These are phyloP conservation scores for Sphaerulina vaccinii DNA, from an alignment of 2,329 filamentous ascomycete species.

Conservation along the genomic window DNA sequence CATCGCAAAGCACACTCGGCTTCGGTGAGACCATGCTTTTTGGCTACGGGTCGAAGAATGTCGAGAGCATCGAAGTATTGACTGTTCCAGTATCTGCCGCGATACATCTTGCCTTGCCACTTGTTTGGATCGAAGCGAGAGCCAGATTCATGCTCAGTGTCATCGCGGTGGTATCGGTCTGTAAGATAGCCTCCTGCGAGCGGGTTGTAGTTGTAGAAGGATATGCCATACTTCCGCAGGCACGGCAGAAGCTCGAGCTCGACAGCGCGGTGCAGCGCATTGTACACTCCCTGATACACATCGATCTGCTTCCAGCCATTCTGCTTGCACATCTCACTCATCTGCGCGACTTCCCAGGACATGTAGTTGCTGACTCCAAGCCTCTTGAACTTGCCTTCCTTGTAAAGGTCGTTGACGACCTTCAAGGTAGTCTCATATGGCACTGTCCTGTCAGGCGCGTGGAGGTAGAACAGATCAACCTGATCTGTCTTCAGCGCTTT, in stretches of 20 bases:
- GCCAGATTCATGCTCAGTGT: conserved; percentile 39
- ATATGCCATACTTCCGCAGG: conserved; percentile 45
- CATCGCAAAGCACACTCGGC: conserved; percentile 49
- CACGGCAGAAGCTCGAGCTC: conserved; percentile 46
- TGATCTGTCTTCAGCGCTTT: conserved; percentile 67
- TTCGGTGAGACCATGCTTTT: conserved; percentile 44
- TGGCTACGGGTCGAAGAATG: conserved; percentile 38
- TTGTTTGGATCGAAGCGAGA: conserved; percentile 43
- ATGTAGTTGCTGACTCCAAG: conserved; percentile 50
- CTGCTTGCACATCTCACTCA: conserved; percentile 46
- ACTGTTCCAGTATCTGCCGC: conserved; percentile 44
- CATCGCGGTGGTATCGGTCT: conserved; percentile 40
- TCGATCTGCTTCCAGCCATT: conserved; percentile 45
- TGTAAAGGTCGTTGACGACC: conserved; percentile 47
- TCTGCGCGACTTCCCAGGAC: conserved; percentile 50
- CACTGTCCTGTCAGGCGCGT: conserved; percentile 28
- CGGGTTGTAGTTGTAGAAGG: conserved; percentile 45
- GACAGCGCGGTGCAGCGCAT: conserved; percentile 40
- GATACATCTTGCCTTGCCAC: conserved; percentile 41
- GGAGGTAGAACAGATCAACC: conserved; percentile 74
- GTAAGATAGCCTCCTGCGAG: conserved; percentile 51
- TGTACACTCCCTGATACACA: conserved; percentile 51
- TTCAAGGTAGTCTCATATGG: conserved; percentile 48
- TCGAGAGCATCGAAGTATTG: conserved; percentile 47
- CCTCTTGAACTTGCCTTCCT: conserved; percentile 46